Evolutionary conservation across 108 stramenopile genomes (phyloP), one percentile per base, ranked within the genome.

Genomic region (Discostella stelligeroides): DNA sequence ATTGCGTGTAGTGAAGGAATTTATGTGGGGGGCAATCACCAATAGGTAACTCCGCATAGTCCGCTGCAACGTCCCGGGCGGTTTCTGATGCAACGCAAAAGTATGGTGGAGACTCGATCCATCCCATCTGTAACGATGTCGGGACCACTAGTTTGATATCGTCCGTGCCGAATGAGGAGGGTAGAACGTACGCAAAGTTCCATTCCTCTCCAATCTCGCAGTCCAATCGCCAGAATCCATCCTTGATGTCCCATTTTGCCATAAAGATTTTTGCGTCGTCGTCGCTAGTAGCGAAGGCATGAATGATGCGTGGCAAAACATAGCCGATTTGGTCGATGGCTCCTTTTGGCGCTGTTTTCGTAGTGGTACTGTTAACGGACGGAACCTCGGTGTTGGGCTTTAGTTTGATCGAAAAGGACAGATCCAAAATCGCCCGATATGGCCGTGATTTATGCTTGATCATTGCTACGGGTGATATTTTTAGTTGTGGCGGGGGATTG

Each of bases 221-320:
- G 24, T 47, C 29, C 41, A 70, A 18, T 9, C 68, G 23, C 68
- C 68, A 70, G 34, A 70, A 70, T 0, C 68, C 68, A 25, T 70
- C 68, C n/a, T 60, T 61, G 15, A 70, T 34, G 6, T 70, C 68
- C n/a, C 39, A 60, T 28, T 70, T 70, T 15, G 68, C 42, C 59
- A 61, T 42, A 25, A 50, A 60, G 8, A 60, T 61, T 20, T 63
- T 63, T 4, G 62, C 62, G 3, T 47, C 62, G 2, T 45, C 45
- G 1, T 12, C 24, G 0, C 41, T 41, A 23, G 15, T 34, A 5
- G 34, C 34, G 6, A 34, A 34, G 34, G 34, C 34, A 34, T 34
- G 34, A 5, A 34, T 34, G 34, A 34, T 34, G n/a, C n/a, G n/a
- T 34, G 34, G 34, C 6, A 5, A 34, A 34, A 34, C 5, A 3